Conservation (phyloP, 2,329 filamentous ascomycete genomes). For the Trichophyton schoenleinii region DNA sequence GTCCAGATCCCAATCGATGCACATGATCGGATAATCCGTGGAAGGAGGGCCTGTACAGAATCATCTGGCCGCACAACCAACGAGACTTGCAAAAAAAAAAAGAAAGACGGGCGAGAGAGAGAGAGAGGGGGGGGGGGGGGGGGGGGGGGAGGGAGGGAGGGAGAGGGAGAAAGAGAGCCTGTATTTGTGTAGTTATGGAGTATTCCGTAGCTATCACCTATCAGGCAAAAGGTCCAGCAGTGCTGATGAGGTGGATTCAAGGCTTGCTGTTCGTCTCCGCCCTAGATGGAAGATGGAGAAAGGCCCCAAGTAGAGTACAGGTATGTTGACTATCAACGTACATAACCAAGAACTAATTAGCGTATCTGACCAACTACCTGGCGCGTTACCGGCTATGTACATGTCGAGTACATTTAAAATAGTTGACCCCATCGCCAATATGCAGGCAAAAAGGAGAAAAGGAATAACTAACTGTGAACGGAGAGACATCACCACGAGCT, state of each 20-base stretch:
- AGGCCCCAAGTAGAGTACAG: neutral
- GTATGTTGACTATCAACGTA: too few relatives aligned
- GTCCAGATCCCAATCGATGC: slow-evolving; percentile 1
- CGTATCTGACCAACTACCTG: too few relatives aligned
- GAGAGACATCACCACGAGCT: neutral
- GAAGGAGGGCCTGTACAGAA: neutral
- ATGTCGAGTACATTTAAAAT: neutral
- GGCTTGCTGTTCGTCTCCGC: neutral
- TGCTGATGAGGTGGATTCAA: neutral
- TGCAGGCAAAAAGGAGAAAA: neutral
- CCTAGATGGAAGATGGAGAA: neutral
- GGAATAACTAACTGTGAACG: neutral
- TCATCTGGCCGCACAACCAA: neutral
- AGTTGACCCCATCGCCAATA: neutral
- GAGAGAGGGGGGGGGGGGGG: too few relatives aligned
- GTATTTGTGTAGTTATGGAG: neutral
- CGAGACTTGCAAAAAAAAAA: neutral
- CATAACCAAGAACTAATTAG: too few relatives aligned
- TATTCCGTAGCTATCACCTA: neutral
- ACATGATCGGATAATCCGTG: neutral
- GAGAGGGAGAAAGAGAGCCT: neutral
- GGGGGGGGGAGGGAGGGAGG: neutral
- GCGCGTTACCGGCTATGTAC: too few relatives aligned
- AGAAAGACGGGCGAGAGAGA: neutral
- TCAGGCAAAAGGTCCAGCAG: neutral